Evolutionary conservation across 2,329 filamentous ascomycete genomes (phyloP), one percentile per base, ranked within the genome.

Genomic region (Clonostachys byssicola): DNA sequence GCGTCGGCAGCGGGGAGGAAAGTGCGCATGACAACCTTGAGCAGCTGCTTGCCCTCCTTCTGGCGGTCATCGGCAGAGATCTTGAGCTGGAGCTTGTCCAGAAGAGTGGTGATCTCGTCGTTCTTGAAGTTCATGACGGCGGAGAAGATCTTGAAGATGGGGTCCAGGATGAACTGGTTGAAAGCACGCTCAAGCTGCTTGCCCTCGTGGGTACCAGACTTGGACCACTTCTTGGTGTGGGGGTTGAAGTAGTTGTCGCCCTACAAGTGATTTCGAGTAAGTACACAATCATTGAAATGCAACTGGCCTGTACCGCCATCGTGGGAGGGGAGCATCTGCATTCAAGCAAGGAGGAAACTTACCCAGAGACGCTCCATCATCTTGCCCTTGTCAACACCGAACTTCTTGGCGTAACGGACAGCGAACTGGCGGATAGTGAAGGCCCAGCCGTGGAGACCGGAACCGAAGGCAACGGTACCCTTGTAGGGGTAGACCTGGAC

Each of bases 311-410:
- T 30, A 30, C 23, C 23, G 23, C 23, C 23, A 30, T 30, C 23
- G 23, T 30, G 23, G 23, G 23, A 30, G 23, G 23, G 23, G 23
- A 30, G 23, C 23, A 16, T 20, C 17, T 20, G 47, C 18, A 30
- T 30, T 30, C 23, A 30, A 30, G 23, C 23, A 30, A 9, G 9
- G 23, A 30, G 8, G n/a, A 8, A 5, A 52, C 83, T 73, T 75
- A 89, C 86, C 94, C 94, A 99, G 61, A 99, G 90, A 86, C 94
- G 91, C 81, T 96, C 90, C 89, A 97, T 96, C 94, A 99, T 96
- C 90, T 97, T 97, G 80, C 86, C 88, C 75, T 92, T 92, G 86
- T 99, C 92, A 64, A 99, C 94, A 88, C 94, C 94, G 66, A 99
- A 99, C 80, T 99, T 99, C 91, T 97, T 97, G 77, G 92, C 88